Conservation (phyloP, 1,284 basidiomycete species). For the Tremellales sp. region DNA sequence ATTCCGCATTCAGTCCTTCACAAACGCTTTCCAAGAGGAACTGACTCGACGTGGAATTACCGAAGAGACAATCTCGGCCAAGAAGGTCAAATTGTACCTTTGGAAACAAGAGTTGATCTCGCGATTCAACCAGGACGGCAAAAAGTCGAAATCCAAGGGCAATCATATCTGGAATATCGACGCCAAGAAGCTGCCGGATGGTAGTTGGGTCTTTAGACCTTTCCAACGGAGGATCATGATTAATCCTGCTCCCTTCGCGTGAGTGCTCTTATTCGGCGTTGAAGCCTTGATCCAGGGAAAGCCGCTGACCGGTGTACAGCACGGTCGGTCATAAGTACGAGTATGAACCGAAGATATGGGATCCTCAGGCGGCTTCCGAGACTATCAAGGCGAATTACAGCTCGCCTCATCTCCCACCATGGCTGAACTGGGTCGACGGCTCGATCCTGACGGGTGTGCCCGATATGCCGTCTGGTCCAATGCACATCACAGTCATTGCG, state of each 20-base stretch:
- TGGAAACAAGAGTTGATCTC: slow-evolving; percentile 91
- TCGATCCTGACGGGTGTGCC: slow-evolving; percentile 40
- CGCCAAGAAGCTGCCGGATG: slow-evolving; percentile 73
- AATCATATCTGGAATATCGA: slow-evolving; percentile 99
- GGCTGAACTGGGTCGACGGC: slow-evolving; percentile 84
- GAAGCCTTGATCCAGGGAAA: background rate
- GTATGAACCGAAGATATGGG: slow-evolving; percentile 94
- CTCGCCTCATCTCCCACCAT: slow-evolving; percentile 72
- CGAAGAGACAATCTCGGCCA: slow-evolving; percentile 54
- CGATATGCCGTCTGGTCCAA: slow-evolving; percentile 19
- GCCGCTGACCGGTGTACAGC: slow-evolving; percentile 16
- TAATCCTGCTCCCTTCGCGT: slow-evolving; percentile 69
- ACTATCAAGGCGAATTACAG: slow-evolving; percentile 72
- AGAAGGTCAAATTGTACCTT: slow-evolving; percentile 89
- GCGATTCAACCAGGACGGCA: slow-evolving; percentile 97
- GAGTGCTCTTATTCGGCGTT: too few relatives aligned
- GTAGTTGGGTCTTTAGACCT: slow-evolving; percentile 84
- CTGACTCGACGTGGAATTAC: slow-evolving; percentile 55
- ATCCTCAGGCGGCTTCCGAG: slow-evolving; percentile 81
- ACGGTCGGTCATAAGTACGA: slow-evolving; percentile 72
- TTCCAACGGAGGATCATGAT: slow-evolving; percentile 85
- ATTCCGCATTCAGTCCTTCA: slow-evolving; percentile 98
- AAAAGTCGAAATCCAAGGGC: slow-evolving; percentile 98
- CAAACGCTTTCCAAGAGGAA: slow-evolving; percentile 91
- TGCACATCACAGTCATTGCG: slow-evolving; percentile 27